A percentile compares a stretch with the other conserved stretches of the same genome.
These are phyloP conservation scores for Mycena citricolor DNA, from an alignment of 1,284 basidiomycete species.

Conservation along the genomic window DNA sequence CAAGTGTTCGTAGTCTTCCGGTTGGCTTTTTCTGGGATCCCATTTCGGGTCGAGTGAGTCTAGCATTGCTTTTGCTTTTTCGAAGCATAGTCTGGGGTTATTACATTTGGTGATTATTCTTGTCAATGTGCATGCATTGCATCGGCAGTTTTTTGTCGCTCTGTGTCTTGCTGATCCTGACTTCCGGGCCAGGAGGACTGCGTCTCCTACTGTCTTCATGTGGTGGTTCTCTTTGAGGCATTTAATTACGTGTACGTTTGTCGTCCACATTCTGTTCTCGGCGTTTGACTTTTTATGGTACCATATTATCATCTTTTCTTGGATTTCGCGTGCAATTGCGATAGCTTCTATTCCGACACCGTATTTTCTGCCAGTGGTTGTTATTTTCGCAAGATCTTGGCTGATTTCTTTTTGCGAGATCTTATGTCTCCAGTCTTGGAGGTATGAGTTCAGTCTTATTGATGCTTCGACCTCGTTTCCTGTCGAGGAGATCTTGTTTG, in stretches of 20 bases:
- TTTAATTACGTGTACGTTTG: not conserved
- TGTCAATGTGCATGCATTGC: not conserved
- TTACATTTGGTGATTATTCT: not conserved
- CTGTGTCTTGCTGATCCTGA: not conserved
- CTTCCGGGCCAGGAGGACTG: constrained; percentile 4
- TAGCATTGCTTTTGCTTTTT: constrained; percentile 10
- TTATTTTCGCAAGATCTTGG: constrained; percentile 17
- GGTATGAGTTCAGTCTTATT: constrained; percentile 21
- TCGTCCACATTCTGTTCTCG: not conserved
- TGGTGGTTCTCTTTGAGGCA: constrained; percentile 24
- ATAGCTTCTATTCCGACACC: constrained; percentile 6
- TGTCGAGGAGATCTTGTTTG: not conserved
- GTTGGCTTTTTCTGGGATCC: constrained; percentile 13
- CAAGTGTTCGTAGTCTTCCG: constrained; percentile 12
- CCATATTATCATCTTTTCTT: constrained; percentile 28
- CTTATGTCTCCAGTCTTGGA: constrained; percentile 25
- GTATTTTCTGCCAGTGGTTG: constrained; percentile 9
- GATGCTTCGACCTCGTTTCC: not conserved
- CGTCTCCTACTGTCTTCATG: constrained; percentile 16
- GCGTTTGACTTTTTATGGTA: constrained; percentile 22
- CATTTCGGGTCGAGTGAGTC: constrained; percentile 15
- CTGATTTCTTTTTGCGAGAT: constrained; percentile 10
- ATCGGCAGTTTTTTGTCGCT: not conserved
- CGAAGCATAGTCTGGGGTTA: constrained; percentile 6
- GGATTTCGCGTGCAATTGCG: constrained; percentile 3